Evolutionary conservation across 1,284 basidiomycete genomes (phyloP), one percentile per base, ranked within the genome.

Genomic region (Ustilago vetiveriae): DNA sequence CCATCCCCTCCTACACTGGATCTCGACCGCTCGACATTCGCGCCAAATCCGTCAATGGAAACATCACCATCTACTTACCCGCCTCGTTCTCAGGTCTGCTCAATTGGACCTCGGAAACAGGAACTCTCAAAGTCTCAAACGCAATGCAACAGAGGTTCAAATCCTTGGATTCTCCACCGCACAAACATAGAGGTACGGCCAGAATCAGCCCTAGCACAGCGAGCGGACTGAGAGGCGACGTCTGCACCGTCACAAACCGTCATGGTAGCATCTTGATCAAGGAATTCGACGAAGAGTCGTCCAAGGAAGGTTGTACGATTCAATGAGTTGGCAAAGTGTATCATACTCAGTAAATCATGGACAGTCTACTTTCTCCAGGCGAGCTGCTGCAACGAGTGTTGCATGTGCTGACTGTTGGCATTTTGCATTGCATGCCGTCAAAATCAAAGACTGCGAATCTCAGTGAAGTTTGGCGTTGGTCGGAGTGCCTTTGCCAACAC

Each of bases 81-180:
- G 40, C 55, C 9, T 48, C 56, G 7, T 79, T 79, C 42, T 58
- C 57, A 16, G 77, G 77, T 8, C n/a, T 76, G 24, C 57, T 79
- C 40, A 60, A 57, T 17, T 79, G 75, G 75, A 49, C 36, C 3
- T 63, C 64, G 8, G 77, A 79, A 24, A 50, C 54, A n/a, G 77
- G 75, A 29, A 33, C 58, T 10, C 52, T 79, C 19, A 59, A 63
- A 39, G 47, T 76, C 17, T 78, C 75, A 6, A 59, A 52, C 17
- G 42, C 38, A 11, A 49, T 75, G 24, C 40, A 59, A 19, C 59
- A 48, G 23, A 43, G 73, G 19, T 70, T 64, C 38, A 59, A 68
- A 33, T 33, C 43, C 11, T 39, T 78, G 11, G 77, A 70, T 40
- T 32, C 54, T 3, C 48, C 51, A 9, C 54, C 58, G 14, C 49